These are phyloP conservation scores for Phialocephala subalpina DNA, from an alignment of 2,329 filamentous ascomycete genomes.

Conservation along the genomic window DNA sequence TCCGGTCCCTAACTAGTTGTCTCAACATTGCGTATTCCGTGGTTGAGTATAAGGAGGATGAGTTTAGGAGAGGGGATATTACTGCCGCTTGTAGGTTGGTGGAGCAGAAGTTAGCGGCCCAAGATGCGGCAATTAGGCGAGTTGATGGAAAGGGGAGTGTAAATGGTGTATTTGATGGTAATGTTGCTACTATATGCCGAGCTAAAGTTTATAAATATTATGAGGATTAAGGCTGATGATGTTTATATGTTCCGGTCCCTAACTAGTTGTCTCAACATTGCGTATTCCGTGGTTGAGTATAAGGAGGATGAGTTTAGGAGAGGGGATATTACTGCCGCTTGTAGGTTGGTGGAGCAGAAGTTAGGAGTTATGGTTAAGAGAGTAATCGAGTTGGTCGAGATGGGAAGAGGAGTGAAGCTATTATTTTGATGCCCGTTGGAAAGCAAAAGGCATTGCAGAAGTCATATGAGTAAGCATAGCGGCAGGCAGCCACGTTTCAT, in stretches of 20 bases:
- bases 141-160: too few relatives aligned
- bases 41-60: background rate
- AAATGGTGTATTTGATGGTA: too few relatives aligned
- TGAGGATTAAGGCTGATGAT: too few relatives aligned
- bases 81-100: background rate
- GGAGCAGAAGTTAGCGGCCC: conserved; percentile 3
- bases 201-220: too few relatives aligned
- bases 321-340: conserved; percentile 8
- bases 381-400: too few relatives aligned
- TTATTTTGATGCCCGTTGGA: background rate
- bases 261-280: too few relatives aligned
- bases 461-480: conserved; percentile 1
- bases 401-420: conserved; percentile 3
- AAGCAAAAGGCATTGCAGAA: too few relatives aligned
- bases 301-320: too few relatives aligned
- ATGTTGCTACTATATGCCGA: conserved; percentile 14
- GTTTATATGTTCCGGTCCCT: too few relatives aligned
- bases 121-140: background rate
- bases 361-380: background rate
- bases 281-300: too few relatives aligned
- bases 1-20: background rate
- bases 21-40: background rate
- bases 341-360: too few relatives aligned
- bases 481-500: conserved; percentile 5
- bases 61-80: too few relatives aligned